These are phyloP conservation scores for Ampelocalamus luodianensis DNA, from an alignment of 176 grass and related monocot species.

Conservation along the genomic window DNA sequence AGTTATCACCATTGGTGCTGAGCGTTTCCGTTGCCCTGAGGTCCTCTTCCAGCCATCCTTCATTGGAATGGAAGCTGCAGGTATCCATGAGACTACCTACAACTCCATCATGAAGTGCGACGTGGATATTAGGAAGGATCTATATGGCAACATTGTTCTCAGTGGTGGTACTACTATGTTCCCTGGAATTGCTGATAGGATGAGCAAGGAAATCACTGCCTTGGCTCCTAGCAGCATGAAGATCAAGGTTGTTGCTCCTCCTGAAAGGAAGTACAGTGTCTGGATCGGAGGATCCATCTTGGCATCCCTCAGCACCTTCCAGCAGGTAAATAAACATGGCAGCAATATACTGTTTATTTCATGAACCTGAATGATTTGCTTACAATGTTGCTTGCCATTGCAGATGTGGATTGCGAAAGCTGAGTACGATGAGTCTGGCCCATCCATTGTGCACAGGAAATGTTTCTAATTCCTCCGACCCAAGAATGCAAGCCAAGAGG, in stretches of 20 bases:
- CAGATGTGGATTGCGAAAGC: constrained; percentile 99
- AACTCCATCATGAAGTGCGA: constrained; percentile 99
- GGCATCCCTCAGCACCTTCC: constrained; percentile 96
- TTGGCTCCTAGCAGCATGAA: constrained; percentile 98
- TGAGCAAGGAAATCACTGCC: constrained; percentile 98
- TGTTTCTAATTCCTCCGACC: constrained; percentile 71
- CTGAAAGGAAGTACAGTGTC: constrained; percentile 93
- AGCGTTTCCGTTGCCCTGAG: constrained; percentile 96
- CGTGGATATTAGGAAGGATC: constrained; percentile 97
- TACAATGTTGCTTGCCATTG: constrained; percentile 39
- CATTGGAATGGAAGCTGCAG: constrained; percentile 98
- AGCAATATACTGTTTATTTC: neutral
- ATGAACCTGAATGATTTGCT: constrained; percentile 26
- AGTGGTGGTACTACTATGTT: constrained; percentile 96
- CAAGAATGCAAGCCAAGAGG: constrained; percentile 60
- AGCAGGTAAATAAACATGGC: constrained; percentile 59
- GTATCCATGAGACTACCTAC: constrained; percentile 97
- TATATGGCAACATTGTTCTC: constrained; percentile 93
- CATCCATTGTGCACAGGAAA: constrained; percentile 95
- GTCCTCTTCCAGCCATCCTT: constrained; percentile 97
- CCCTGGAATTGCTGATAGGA: constrained; percentile 85
- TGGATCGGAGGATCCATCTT: constrained; percentile 99
- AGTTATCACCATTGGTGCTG: constrained; percentile 90
- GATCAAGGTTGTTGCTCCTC: constrained; percentile 95
- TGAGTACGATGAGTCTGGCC: constrained; percentile 91